Conservation (phyloP, 2,329 filamentous ascomycete genomes). For the Graphilbum fragrans region DNA sequence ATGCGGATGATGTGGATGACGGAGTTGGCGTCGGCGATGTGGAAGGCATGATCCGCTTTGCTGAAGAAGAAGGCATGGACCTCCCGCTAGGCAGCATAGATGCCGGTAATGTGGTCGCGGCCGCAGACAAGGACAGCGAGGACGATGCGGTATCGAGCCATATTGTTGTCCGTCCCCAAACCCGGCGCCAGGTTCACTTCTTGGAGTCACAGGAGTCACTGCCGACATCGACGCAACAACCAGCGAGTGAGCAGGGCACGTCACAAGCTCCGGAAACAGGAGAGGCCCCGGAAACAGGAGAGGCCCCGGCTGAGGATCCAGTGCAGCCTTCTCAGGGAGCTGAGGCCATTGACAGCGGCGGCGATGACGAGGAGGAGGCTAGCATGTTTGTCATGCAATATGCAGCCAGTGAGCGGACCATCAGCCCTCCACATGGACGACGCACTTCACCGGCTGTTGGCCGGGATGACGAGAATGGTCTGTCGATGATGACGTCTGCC, state of each 20-base stretch:
- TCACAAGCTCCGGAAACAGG: background rate
- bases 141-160: too few species aligned
- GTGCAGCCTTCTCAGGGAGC: background rate
- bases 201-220: too few species aligned
- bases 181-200: too few species aligned
- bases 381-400: background rate
- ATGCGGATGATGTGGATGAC: too few species aligned
- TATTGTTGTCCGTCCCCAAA: too few species aligned
- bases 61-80: too few species aligned
- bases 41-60: too few species aligned
- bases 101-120: too few species aligned
- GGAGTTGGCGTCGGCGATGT: too few species aligned
- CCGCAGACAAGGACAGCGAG: too few species aligned
- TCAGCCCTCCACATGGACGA: background rate
- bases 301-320: background rate
- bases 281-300: background rate
- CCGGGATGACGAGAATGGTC: background rate
- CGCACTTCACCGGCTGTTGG: background rate
- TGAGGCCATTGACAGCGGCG: background rate
- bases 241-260: background rate
- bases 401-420: background rate
- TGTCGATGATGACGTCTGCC: background rate
- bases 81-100: too few species aligned
- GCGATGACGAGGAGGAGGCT: background rate
- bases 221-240: too few species aligned